Conservation (phyloP, 2,329 filamentous ascomycete genomes). For the Annulohypoxylon truncatum region DNA sequence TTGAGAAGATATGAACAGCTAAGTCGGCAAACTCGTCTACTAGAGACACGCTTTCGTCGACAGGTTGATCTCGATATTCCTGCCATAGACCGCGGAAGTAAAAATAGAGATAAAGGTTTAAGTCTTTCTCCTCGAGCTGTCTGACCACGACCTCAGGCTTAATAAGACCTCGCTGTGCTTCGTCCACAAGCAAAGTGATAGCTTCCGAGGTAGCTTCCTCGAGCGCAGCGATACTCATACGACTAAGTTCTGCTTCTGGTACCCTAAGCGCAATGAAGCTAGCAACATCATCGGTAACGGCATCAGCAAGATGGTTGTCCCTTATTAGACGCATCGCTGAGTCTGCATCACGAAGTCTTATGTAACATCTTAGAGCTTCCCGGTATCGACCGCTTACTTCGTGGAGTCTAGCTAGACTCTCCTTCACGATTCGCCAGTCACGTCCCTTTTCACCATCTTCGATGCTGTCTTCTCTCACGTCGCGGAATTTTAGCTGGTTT, state of each 20-base stretch:
- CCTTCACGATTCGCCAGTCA: constrained; percentile 92
- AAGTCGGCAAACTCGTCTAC: constrained; percentile 90
- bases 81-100: constrained; percentile 90
- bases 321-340: constrained; percentile 86
- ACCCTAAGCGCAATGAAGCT: constrained; percentile 90
- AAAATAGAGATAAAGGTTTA: constrained; percentile 86
- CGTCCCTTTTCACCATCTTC: constrained; percentile 77
- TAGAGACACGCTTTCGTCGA: constrained; percentile 72
- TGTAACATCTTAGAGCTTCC: constrained; percentile 89
- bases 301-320: constrained; percentile 89
- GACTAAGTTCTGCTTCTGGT: constrained; percentile 73
- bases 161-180: constrained; percentile 89
- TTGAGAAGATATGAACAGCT: constrained; percentile 86
- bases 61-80: constrained; percentile 68
- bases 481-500: constrained; percentile 80
- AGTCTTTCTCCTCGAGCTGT: constrained; percentile 76
- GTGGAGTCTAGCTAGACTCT: constrained; percentile 85
- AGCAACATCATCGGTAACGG: constrained; percentile 88
- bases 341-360: constrained; percentile 91
- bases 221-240: constrained; percentile 75
- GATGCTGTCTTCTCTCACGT: constrained; percentile 79
- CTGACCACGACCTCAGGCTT: constrained; percentile 79
- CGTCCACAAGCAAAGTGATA: constrained; percentile 86
- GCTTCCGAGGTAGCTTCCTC: constrained; percentile 85
- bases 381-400: constrained; percentile 82